A percentile compares a stretch with the other conserved stretches of the same genome.
These are phyloP conservation scores for Beta lomatogona DNA, from an alignment of 179 eudicot species.

Conservation along the genomic window DNA sequence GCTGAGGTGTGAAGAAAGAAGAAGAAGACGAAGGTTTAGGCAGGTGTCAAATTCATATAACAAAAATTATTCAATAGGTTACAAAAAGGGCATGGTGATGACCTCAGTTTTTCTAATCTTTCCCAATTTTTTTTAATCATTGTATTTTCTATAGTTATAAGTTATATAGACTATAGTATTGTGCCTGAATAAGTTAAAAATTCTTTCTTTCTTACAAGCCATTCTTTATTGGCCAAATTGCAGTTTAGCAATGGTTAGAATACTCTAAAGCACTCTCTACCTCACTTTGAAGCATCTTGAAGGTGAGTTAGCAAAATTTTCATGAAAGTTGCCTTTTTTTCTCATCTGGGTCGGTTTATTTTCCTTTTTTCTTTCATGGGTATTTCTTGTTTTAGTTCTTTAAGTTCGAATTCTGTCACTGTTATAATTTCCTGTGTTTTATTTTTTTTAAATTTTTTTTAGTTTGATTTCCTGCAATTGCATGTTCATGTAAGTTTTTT, in stretches of 20 bases:
- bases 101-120: constrained; percentile 12
- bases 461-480: neutral
- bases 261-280: constrained; percentile 16
- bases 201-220: constrained; percentile 5
- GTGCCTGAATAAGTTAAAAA: neutral
- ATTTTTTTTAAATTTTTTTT: neutral
- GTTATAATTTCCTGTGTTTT: too few relatives aligned
- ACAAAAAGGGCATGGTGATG: constrained; percentile 8
- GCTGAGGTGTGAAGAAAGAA: neutral
- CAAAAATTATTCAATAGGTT: neutral
- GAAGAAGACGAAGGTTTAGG: constrained; percentile 20
- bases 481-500: neutral
- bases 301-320: constrained; percentile 20
- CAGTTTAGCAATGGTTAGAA: constrained; percentile 17
- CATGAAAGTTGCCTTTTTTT: constrained; percentile 19
- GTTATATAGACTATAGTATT: neutral
- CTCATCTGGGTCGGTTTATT: constrained; percentile 23
- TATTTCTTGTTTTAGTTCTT: neutral
- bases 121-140: neutral
- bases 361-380: neutral
- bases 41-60: constrained; percentile 17
- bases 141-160: neutral
- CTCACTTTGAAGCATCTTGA: constrained; percentile 3
- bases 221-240: constrained; percentile 26
- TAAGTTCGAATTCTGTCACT: too few relatives aligned